Conservation (phyloP, 352 stramenopile species). For the Globisporangium megalacanthum region DNA sequence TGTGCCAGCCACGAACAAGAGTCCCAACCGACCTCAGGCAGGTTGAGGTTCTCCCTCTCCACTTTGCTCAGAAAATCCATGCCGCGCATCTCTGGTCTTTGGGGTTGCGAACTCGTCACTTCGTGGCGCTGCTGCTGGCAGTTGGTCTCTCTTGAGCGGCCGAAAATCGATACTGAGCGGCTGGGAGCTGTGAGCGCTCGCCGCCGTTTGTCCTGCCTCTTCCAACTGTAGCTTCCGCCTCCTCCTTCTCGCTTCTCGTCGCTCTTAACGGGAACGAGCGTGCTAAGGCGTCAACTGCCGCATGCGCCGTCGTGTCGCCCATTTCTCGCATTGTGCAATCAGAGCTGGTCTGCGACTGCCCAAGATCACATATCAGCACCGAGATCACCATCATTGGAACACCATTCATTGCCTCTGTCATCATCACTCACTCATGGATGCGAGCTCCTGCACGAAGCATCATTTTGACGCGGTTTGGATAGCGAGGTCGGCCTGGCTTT, state of each 20-base stretch:
- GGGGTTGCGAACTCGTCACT: conserved; percentile 1
- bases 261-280: not conserved
- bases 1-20: not conserved
- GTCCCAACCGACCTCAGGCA: conserved; percentile 24
- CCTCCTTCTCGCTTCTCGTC: not conserved
- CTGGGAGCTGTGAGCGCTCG: not conserved
- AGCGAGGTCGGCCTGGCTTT: too few relatives aligned
- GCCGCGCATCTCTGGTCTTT: conserved; percentile 9
- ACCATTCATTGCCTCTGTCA: too few relatives aligned
- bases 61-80: conserved; percentile 30
- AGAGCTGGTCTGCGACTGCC: too few relatives aligned
- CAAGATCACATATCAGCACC: too few relatives aligned
- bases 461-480: too few relatives aligned
- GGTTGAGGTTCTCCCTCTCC: conserved; percentile 29
- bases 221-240: not conserved
- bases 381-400: too few relatives aligned
- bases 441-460: too few relatives aligned
- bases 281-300: not conserved
- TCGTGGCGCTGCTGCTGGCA: conserved; percentile 1
- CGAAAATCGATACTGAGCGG: not conserved
- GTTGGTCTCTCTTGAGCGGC: not conserved
- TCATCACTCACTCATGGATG: too few relatives aligned
- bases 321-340: not conserved
- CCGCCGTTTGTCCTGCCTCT: not conserved
- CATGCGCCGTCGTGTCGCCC: not conserved